phyloP scores from a whole-genome alignment of 2,329 filamentous ascomycete genomes.

The Fusarium pseudocircinatum region DNA sequence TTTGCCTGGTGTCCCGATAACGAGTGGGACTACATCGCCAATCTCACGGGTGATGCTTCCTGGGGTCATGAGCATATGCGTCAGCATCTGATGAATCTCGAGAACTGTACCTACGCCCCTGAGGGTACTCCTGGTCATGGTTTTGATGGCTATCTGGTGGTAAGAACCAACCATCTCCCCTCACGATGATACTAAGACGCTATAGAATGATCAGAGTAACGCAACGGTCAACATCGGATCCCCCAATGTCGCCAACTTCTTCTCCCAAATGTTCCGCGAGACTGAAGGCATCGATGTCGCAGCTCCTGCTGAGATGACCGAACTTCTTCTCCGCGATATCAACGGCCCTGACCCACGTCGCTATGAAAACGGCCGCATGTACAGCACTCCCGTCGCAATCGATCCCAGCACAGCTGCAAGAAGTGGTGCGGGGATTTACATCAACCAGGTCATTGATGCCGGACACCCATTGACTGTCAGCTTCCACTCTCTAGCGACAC shows the following conservation, averaged over 20 bases:
- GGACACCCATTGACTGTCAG: slow-evolving; percentile 3
- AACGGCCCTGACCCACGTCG: neutral
- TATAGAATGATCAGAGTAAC: neutral
- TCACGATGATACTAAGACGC: rapidly evolving
- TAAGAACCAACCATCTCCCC: no score
- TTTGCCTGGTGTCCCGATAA: neutral
- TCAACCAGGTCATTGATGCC: neutral
- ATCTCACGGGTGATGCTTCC: neutral
- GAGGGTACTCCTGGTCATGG: neutral
- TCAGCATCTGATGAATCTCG: neutral
- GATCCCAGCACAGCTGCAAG: neutral
- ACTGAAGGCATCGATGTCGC: neutral
- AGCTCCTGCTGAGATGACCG: neutral
- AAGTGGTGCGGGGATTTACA: neutral
- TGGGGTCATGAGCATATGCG: slow-evolving; percentile 10
- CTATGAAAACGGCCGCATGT: neutral
- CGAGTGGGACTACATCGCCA: slow-evolving; percentile 5
- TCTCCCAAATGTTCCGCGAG: neutral
- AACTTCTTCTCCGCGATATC: neutral
- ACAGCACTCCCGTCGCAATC: neutral
- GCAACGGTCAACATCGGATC: neutral
- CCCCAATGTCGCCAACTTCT: neutral
- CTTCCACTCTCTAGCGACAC: neutral
- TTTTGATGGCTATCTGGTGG: neutral
- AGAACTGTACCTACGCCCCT: neutral